Conservation (phyloP, 306 rosid species). For the Luffa aegyptiaca region DNA sequence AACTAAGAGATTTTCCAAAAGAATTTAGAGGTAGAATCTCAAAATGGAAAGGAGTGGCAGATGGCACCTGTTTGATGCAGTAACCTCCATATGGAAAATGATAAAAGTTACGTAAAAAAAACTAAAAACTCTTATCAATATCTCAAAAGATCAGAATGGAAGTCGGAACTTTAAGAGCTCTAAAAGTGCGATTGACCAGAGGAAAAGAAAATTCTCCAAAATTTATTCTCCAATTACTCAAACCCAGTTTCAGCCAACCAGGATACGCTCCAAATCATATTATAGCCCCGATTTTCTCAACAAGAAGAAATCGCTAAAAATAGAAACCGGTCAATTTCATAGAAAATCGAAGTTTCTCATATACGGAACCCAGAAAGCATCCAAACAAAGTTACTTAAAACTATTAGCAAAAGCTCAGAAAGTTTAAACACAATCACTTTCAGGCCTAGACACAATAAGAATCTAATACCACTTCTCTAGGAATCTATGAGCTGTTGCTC, state of each 20-base stretch:
- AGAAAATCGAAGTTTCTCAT: neutral
- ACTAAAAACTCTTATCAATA: constrained; percentile 5
- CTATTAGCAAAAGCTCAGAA: neutral
- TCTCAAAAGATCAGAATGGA: neutral
- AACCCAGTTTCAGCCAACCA: neutral
- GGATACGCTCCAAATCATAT: neutral
- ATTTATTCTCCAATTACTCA: neutral
- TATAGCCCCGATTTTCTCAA: neutral
- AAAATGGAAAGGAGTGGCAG: constrained; percentile 15
- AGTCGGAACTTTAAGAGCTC: neutral
- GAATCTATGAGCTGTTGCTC: neutral
- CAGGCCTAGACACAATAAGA: neutral
- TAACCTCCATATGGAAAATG: constrained; percentile 44
- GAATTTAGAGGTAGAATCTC: constrained; percentile 18
- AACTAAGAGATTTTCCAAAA: constrained; percentile 12
- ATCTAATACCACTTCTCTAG: neutral
- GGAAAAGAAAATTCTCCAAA: neutral
- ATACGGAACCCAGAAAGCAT: neutral
- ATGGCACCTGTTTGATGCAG: constrained; percentile 71
- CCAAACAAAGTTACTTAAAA: neutral
- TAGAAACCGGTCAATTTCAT: neutral
- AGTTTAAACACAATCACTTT: neutral
- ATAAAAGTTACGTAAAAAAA: constrained; percentile 19
- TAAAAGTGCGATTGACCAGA: neutral
- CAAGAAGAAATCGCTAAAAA: neutral